phyloP scores from a whole-genome alignment of 1,284 basidiomycete species.

The Apiotrichum brassicae region DNA sequence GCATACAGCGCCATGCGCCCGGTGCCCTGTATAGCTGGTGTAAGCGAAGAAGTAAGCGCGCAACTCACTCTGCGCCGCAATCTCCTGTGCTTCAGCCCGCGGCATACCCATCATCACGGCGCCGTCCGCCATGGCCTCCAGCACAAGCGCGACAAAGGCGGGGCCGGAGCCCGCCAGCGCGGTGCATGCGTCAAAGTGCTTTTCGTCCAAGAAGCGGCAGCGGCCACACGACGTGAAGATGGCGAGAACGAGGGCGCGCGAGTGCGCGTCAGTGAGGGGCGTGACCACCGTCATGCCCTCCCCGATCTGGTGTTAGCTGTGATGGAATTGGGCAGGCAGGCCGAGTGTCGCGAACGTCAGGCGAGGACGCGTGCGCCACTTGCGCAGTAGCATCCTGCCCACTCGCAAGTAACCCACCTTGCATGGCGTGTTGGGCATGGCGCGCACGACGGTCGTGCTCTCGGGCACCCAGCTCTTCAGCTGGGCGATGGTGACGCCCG shows the following conservation, averaged over 20 bases:
- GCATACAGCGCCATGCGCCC: constrained; percentile 90
- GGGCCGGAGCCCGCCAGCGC: constrained; percentile 94
- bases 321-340: too few species aligned
- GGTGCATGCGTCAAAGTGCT: constrained; percentile 97
- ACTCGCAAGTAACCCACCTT: constrained; percentile 55
- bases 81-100: constrained; percentile 82
- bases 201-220: constrained; percentile 89
- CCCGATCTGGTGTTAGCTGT: constrained; percentile 64
- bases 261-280: constrained; percentile 43
- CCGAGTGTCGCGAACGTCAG: too few species aligned
- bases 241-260: constrained; percentile 73
- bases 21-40: constrained; percentile 84
- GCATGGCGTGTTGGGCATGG: constrained; percentile 99
- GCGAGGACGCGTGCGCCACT: too few species aligned
- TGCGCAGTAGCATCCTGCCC: not conserved
- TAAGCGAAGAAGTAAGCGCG: not conserved
- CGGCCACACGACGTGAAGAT: constrained; percentile 93
- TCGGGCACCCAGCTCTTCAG: constrained; percentile 66
- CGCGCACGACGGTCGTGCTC: constrained; percentile 79
- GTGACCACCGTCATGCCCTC: constrained; percentile 95
- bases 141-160: constrained; percentile 91
- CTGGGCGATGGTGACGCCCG: constrained; percentile 85
- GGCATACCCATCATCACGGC: constrained; percentile 99
- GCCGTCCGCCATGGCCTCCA: constrained; percentile 98
- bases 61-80: constrained; percentile 86